Percentiles rank a stretch among this genome's conserved stretches.
Evolutionary conservation across 2,329 filamentous ascomycete genomes (phyloP).

Genomic region (Fusarium sp.): DNA sequence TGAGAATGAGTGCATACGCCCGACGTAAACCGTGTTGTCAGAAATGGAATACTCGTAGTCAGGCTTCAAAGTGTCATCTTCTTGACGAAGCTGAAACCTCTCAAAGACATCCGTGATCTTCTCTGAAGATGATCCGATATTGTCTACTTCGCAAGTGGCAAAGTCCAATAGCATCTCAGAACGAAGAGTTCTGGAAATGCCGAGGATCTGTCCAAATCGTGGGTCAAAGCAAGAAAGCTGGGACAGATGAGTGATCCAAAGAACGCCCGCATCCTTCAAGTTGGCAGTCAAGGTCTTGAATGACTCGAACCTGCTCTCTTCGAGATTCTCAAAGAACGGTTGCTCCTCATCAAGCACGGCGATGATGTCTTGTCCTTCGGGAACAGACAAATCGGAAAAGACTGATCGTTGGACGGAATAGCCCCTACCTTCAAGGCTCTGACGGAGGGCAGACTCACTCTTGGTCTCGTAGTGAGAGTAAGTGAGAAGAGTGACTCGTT

Average conservation of each 20-base stretch:
- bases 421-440: neutral
- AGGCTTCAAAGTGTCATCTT: neutral
- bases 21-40: too few relatives aligned
- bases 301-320: neutral
- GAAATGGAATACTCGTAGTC: too few relatives aligned
- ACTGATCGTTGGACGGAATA: neutral
- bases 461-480: neutral
- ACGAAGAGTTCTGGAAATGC: neutral
- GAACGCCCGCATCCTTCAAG: neutral
- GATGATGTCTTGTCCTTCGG: neutral
- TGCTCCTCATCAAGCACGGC: neutral
- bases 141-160: neutral
- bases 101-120: conserved; percentile 1
- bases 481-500: neutral
- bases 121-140: neutral
- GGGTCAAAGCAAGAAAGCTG: neutral
- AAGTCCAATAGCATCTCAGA: conserved; percentile 2
- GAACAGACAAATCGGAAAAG: neutral
- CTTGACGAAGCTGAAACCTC: neutral
- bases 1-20: too few relatives aligned
- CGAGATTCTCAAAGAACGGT: conserved; percentile 4
- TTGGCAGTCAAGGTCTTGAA: neutral
- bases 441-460: neutral
- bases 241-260: conserved; percentile 7
- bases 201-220: neutral